These are phyloP conservation scores for Lenwebbia sp. DNA, from an alignment of 345 rosid species.

Conservation along the genomic window DNA sequence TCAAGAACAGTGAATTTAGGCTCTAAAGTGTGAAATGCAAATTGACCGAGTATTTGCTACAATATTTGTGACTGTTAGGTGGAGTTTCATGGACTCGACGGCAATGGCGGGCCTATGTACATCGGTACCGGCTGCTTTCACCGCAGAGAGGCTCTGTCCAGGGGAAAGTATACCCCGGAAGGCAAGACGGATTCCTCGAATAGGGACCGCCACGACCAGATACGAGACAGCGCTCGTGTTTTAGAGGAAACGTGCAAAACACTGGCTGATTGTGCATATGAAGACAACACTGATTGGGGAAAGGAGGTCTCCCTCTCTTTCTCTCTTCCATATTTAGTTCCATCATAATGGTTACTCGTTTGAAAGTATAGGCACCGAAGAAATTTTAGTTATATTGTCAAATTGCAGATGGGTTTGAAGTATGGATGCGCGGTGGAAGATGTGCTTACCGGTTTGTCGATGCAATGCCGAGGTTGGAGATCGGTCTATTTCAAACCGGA, in stretches of 20 bases:
- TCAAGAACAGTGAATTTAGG: background rate
- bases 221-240: background rate
- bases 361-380: background rate
- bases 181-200: background rate
- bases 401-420: conserved; percentile 25
- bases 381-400: background rate
- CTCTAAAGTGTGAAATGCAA: background rate
- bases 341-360: background rate
- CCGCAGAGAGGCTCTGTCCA: conserved; percentile 16
- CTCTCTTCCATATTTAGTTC: background rate
- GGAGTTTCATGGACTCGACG: conserved; percentile 18
- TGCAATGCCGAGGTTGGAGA: conserved; percentile 41
- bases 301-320: conserved; percentile 8
- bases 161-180: background rate
- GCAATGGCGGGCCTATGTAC: conserved; percentile 14
- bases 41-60: background rate
- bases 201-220: background rate
- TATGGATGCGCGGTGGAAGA: conserved; percentile 38
- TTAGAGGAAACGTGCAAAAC: conserved; percentile 10
- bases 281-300: conserved; percentile 17
- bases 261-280: conserved; percentile 16
- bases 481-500: conserved; percentile 19
- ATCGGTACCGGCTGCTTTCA: conserved; percentile 29
- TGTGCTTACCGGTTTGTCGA: conserved; percentile 25
- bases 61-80: background rate